phyloP scores from a whole-genome alignment of 352 stramenopile genomes.

The Nothophytophthora sp. region DNA sequence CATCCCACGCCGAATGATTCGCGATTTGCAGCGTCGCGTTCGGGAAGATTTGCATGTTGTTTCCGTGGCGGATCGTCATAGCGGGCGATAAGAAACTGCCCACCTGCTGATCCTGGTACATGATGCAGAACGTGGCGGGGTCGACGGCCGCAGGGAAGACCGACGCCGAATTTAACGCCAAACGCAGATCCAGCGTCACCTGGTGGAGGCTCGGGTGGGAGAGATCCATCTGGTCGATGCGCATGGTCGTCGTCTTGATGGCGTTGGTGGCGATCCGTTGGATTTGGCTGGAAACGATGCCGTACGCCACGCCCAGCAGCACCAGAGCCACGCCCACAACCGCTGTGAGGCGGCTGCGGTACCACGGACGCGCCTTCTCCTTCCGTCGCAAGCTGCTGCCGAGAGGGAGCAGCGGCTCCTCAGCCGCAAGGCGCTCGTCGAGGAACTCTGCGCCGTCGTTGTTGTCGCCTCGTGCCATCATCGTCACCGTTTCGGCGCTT shows the following conservation, averaged over 20 bases:
- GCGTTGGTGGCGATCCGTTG: slow-evolving; percentile 50
- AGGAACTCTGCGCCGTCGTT: slow-evolving; percentile 19
- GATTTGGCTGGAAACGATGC: slow-evolving; percentile 55
- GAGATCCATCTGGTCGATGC: slow-evolving; percentile 60
- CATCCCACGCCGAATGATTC: slow-evolving; percentile 60
- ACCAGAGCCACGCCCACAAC: slow-evolving; percentile 20
- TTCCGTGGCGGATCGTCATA: slow-evolving; percentile 56
- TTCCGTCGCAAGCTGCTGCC: neutral
- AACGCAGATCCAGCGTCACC: slow-evolving; percentile 51
- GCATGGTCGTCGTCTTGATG: slow-evolving; percentile 63
- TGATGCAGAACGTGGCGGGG: slow-evolving; percentile 49
- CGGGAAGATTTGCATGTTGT: slow-evolving; percentile 46
- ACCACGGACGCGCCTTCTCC: slow-evolving; percentile 18
- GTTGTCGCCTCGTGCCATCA: too few relatives aligned
- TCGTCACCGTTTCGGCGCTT: too few relatives aligned
- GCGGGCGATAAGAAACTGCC: slow-evolving; percentile 44
- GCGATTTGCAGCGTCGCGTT: slow-evolving; percentile 56
- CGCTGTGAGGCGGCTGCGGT: slow-evolving; percentile 15
- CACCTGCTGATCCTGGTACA: slow-evolving; percentile 37
- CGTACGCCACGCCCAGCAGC: slow-evolving; percentile 34
- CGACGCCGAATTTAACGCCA: slow-evolving; percentile 55
- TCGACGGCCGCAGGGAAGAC: slow-evolving; percentile 49
- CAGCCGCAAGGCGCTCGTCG: slow-evolving; percentile 26
- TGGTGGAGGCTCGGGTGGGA: slow-evolving; percentile 29
- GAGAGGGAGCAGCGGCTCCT: slow-evolving; percentile 28